Percentiles rank a stretch among this genome's conserved stretches.
Conservation (phyloP, 441 rosid genomes). For the Erodium texanum region DNA sequence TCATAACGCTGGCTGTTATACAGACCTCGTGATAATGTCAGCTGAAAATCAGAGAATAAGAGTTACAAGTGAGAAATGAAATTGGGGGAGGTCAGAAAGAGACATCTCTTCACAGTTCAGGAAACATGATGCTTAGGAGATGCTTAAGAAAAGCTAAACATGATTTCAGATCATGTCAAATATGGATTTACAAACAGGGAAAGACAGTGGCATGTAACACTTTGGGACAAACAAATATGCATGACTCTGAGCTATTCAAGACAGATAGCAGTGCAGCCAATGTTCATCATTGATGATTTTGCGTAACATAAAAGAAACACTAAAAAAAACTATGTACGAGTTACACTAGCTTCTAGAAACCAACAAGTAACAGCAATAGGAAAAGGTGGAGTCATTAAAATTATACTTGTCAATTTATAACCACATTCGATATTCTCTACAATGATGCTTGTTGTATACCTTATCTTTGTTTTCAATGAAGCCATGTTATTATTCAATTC, state of each 20-base stretch:
- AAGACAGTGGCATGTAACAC: not conserved
- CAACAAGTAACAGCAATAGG: not conserved
- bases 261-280: not conserved
- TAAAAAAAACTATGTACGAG: not conserved
- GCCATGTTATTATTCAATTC: too few species aligned
- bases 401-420: not conserved
- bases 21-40: conserved; percentile 26
- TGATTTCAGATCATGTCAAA: not conserved
- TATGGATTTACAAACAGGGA: not conserved
- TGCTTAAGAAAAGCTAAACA: conserved; percentile 1
- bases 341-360: not conserved
- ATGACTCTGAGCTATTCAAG: not conserved
- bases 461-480: not conserved
- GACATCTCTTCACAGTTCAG: conserved; percentile 13
- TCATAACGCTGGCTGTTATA: conserved; percentile 25
- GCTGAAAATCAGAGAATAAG: conserved; percentile 29
- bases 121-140: conserved; percentile 10
- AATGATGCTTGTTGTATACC: not conserved
- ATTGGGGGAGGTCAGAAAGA: conserved; percentile 6
- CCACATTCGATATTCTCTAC: not conserved
- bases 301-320: not conserved
- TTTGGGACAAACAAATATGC: not conserved
- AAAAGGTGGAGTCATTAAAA: not conserved
- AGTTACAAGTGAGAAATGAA: conserved; percentile 11
- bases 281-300: not conserved